Evolutionary conservation across 2,329 filamentous ascomycete genomes (phyloP), one percentile per base, ranked within the genome.

Genomic region (Phaeosphaeriaceae sp.): DNA sequence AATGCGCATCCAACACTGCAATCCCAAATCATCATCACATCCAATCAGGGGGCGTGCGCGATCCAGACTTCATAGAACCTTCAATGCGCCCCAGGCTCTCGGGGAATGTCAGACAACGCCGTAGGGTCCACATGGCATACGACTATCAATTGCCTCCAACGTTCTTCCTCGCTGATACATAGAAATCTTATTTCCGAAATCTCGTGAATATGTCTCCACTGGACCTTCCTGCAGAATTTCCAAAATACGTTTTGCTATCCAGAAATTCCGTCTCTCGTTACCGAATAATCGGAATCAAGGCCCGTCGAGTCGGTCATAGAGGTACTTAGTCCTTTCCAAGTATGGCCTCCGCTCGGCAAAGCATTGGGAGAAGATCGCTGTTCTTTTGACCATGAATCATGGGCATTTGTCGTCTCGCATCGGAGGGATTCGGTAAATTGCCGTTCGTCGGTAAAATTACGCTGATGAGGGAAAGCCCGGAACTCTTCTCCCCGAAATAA

Each of bases 221-320:
- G 31, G 13, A 13, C 31, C 7, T 36, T 36, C 7, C 13, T 36
- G 11, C 31, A 36, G 13, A 7, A 36, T 36, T 3, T 36, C 31
- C 31, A 15, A 15, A 36, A 13, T 11, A 36, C 13, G 13, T 36
- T 31, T 15, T 44, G 41, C 7, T 21, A 5, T 44, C 11, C 54
- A 45, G 53, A 53, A 60, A 62, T 61, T 60, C 41, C 56, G 56
- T 57, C 59, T 42, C 58, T 61, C 62, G 62, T 57, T 70, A 69
- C 68, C 68, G 69, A 52, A 57, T 49, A 58, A 57, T 53, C 56
- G 66, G 68, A 60, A 65, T 58, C 55, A 51, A 67, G 68, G 63
- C 61, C 61, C 63, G 63, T 67, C 54, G 53, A 65, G 58, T 66
- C 60, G 51, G 60, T 54, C 61, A 55, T 61, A 27, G 58, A 48